A percentile compares a stretch with the other conserved stretches of the same genome.
phyloP scores from a whole-genome alignment of 1,284 basidiomycete species.

The Austropuccinia psidii region DNA sequence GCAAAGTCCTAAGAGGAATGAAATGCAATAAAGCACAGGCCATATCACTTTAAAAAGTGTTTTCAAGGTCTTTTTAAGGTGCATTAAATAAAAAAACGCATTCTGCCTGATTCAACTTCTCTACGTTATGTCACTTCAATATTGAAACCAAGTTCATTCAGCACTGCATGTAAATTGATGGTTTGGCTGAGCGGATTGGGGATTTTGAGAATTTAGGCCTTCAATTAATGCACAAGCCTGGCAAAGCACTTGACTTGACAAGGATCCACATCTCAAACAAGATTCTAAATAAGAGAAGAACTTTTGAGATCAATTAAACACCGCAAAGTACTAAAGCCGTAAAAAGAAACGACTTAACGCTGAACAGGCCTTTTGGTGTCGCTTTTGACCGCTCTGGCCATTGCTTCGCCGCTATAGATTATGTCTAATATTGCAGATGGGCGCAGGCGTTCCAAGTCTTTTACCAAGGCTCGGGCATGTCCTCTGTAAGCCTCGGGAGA shows the following conservation, averaged over 20 bases:
- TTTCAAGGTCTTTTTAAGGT: too few relatives aligned
- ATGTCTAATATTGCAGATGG: slow-evolving; percentile 96
- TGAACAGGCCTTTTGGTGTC: slow-evolving; percentile 54
- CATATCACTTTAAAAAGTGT: too few relatives aligned
- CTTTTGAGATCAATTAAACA: slow-evolving; percentile 51
- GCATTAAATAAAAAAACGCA: too few relatives aligned
- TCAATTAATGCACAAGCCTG: slow-evolving; percentile 34
- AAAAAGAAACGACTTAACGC: neutral
- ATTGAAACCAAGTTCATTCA: too few relatives aligned
- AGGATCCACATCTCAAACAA: slow-evolving; percentile 80
- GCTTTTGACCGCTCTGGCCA: slow-evolving; percentile 42
- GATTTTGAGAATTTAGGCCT: slow-evolving; percentile 24
- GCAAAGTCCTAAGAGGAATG: too few relatives aligned
- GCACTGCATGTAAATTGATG: too few relatives aligned
- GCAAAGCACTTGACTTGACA: slow-evolving; percentile 53
- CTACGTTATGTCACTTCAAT: too few relatives aligned
- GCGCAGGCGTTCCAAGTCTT: slow-evolving; percentile 86
- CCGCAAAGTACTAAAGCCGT: neutral
- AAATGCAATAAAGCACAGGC: too few relatives aligned
- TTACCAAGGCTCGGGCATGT: slow-evolving; percentile 85
- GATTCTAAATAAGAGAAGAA: slow-evolving; percentile 57
- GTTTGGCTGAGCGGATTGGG: too few relatives aligned
- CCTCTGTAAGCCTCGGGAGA: slow-evolving; percentile 91
- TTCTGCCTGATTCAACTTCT: too few relatives aligned
- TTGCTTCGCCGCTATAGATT: slow-evolving; percentile 74